Percentiles rank a stretch among this genome's conserved stretches.
phyloP scores from a whole-genome alignment of 1,139 yeast genomes.

The Yamadazyma diddensiae region DNA sequence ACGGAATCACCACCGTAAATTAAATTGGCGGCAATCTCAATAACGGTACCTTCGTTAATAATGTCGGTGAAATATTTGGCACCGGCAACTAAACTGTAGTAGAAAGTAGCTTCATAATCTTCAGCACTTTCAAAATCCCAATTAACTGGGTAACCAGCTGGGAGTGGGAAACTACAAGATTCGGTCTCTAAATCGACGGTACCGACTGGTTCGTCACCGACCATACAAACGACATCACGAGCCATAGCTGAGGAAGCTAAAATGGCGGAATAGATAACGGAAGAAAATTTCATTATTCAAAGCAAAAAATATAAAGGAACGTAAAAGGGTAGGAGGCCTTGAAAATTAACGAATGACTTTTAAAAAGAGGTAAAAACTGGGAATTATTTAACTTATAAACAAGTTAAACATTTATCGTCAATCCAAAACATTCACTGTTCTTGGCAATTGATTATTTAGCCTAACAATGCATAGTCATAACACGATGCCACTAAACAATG shows the following conservation, averaged over 20 bases:
- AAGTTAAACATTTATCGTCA: constrained; percentile 4
- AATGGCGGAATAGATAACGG: constrained; percentile 13
- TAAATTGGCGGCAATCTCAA: constrained; percentile 31
- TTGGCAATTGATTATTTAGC: no score
- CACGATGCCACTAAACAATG: constrained; percentile 2
- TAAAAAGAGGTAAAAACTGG: constrained; percentile 1
- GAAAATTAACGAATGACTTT: constrained; percentile 5
- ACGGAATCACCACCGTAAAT: constrained; percentile 26
- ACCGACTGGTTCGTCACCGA: constrained; percentile 29
- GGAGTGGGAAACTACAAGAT: constrained; percentile 36
- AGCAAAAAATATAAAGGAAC: constrained; percentile 5
- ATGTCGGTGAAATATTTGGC: constrained; percentile 34
- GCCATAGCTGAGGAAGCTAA: constrained; percentile 14
- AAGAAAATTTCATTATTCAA: constrained; percentile 13
- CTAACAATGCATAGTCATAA: no score
- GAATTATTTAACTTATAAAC: constrained; percentile 1
- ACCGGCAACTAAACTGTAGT: constrained; percentile 27
- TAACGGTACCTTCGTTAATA: constrained; percentile 30
- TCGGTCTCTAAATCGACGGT: constrained; percentile 44
- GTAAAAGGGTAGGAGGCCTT: constrained; percentile 7
- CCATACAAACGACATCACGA: constrained; percentile 33
- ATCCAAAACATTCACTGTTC: no score
- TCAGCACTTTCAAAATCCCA: constrained; percentile 27
- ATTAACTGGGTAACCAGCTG: constrained; percentile 25
- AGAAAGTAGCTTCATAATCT: constrained; percentile 34